These are phyloP conservation scores for Apiospora arundinis DNA, from an alignment of 2,329 filamentous ascomycete genomes.

Conservation along the genomic window DNA sequence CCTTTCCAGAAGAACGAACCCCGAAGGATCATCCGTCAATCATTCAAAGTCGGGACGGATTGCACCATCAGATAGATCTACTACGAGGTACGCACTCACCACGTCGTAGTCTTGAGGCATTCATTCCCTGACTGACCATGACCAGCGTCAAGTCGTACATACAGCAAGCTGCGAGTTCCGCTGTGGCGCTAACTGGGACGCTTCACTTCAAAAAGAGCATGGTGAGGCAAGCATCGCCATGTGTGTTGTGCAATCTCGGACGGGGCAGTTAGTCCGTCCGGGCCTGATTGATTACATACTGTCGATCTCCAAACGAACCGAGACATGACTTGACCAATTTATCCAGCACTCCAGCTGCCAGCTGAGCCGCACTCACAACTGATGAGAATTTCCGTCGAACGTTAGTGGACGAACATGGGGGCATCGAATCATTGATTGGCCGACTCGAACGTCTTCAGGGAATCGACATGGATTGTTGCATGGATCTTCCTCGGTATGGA, in stretches of 20 bases:
- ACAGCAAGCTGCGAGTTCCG: not conserved
- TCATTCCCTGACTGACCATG: not conserved
- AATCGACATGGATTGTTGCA: not conserved
- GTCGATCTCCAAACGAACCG: not conserved
- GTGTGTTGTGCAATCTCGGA: not conserved
- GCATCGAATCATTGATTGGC: not conserved
- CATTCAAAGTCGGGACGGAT: not conserved
- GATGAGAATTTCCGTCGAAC: constrained; percentile 10
- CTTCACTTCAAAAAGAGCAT: not conserved
- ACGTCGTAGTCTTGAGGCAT: not conserved
- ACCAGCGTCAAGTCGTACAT: not conserved
- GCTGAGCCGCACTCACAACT: constrained; percentile 3
- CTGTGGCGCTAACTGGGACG: not conserved
- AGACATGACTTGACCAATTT: not conserved
- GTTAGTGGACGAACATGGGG: not conserved
- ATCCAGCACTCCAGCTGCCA: no score
- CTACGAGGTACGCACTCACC: not conserved
- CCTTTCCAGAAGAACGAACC: not conserved
- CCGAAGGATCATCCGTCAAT: not conserved
- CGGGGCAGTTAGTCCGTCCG: not conserved
- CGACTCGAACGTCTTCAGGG: not conserved
- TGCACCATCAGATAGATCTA: not conserved
- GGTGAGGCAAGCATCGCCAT: not conserved
- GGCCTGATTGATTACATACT: not conserved
- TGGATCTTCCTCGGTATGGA: constrained; percentile 1